Percentiles rank a stretch among this genome's conserved stretches.
phyloP scores from a whole-genome alignment of 805 yeast species.

The Torulaspora delbrueckii region DNA sequence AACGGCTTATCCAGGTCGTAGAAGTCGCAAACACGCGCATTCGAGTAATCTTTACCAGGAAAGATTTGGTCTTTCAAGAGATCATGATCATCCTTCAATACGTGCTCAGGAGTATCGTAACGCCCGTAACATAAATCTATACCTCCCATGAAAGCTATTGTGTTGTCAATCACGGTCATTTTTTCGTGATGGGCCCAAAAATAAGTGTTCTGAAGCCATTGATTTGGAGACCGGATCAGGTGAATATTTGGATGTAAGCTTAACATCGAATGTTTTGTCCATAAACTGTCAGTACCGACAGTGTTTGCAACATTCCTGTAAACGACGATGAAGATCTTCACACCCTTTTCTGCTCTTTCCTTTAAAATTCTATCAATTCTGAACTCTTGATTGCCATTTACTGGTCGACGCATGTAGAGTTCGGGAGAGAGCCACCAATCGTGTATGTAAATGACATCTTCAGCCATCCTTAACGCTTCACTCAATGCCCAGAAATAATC shows the following conservation, averaged over 20 bases:
- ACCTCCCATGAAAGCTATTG: conserved; percentile 90
- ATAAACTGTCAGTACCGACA: conserved; percentile 87
- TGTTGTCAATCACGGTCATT: conserved; percentile 77
- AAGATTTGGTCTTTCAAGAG: conserved; percentile 53
- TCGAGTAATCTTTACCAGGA: conserved; percentile 97
- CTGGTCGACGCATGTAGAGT: conserved; percentile 85
- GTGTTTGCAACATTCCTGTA: conserved; percentile 92
- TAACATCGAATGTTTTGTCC: conserved; percentile 89
- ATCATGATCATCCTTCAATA: conserved; percentile 67
- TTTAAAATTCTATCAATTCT: conserved; percentile 83
- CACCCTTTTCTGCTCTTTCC: conserved; percentile 90
- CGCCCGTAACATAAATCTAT: conserved; percentile 94
- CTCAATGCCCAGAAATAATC: conserved; percentile 97
- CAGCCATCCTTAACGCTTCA: conserved; percentile 87
- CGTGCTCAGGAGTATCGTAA: conserved; percentile 95
- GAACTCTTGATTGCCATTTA: conserved; percentile 91
- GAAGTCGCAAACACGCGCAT: conserved; percentile 90
- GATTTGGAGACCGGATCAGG: conserved; percentile 92
- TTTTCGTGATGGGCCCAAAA: conserved; percentile 99
- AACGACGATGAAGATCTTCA: conserved; percentile 83
- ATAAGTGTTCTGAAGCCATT: conserved; percentile 82
- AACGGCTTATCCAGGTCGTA: conserved; percentile 75
- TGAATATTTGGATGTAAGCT: conserved; percentile 82
- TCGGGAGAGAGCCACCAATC: conserved; percentile 99
- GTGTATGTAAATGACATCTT: conserved; percentile 87